Conservation (phyloP, 1,284 basidiomycete species). For the Cerrena zonata region DNA sequence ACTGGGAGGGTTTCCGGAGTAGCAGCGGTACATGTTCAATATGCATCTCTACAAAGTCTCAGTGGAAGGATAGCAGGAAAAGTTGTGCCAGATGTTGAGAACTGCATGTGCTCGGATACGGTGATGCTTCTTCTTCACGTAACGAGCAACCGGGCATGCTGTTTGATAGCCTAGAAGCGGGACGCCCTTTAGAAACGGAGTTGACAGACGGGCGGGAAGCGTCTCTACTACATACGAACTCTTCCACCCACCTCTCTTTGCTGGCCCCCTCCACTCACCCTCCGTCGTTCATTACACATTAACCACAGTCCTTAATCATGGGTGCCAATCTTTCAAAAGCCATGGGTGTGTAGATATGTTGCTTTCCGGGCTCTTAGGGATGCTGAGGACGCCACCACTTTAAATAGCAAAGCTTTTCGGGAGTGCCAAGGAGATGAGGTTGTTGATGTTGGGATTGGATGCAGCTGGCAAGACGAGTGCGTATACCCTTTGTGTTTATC, state of each 20-base stretch:
- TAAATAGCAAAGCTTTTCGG: constrained; percentile 86
- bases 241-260: constrained; percentile 27
- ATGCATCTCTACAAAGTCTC: too few relatives aligned
- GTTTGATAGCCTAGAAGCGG: too few relatives aligned
- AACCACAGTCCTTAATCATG: constrained; percentile 41
- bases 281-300: constrained; percentile 45
- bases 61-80: too few relatives aligned
- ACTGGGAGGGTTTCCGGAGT: too few relatives aligned
- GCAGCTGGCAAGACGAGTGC: constrained; percentile 95
- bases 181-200: too few relatives aligned
- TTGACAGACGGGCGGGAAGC: too few relatives aligned
- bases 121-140: too few relatives aligned
- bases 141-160: too few relatives aligned
- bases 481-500: constrained; percentile 19
- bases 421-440: constrained; percentile 99
- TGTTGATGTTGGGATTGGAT: constrained; percentile 87
- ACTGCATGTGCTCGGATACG: too few relatives aligned
- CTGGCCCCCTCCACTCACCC: constrained; percentile 26
- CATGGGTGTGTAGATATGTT: constrained; percentile 42
- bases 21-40: too few relatives aligned
- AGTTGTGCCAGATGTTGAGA: too few relatives aligned
- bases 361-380: not conserved
- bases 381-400: not conserved
- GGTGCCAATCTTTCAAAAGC: constrained; percentile 76
- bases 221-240: too few relatives aligned